Base-by-base conservation (phyloP, 2,329 filamentous ascomycete species). In the Pseudopyrenochaeta lycopersici region DNA sequence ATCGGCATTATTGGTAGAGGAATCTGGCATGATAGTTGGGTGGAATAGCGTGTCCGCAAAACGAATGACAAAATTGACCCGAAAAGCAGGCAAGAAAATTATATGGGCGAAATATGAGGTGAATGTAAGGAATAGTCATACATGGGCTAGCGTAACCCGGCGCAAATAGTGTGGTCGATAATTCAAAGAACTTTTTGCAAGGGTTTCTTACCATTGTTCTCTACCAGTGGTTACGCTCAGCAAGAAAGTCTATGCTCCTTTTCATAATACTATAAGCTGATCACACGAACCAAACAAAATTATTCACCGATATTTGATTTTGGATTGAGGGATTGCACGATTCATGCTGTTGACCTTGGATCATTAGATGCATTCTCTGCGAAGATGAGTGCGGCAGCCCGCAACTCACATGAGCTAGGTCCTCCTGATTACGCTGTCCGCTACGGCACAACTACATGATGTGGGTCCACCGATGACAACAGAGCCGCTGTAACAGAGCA, bases 151-250 rank as follows among this genome's bases (percentile, higher is more conserved):
- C 40, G 36, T 15, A 21, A 36, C 38, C 23, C 39, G 35, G 27
- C 33, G 15, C 9, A 53, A 43, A 46, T 40, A 40, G 29, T 39
- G 29, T 35, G 36, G 35, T 40, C 32, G 46, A 38, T 32, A 23
- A 52, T 23, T 23, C 12, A 40, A 54, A 21, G 50, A 49, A 36
- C 23, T 52, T 52, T 46, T 54, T 56, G 50, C 47, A 39, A 46
- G 39, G 21, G 42, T 53, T 47, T 46, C 59, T 74, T 74, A 47
- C 54, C 67, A 71, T 75, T 75, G 72, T 74, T 73, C 70, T 4
- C 47, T 43, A 58, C 47, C 52, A 35, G 17, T 42, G 27, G 12
- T 30, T 23, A 10, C 14, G 18, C 23, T 11, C 7, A 18, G 23
- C n/a, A 30, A 9, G 21, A 6, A 7, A 23, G 2, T 23, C 18